phyloP scores from a whole-genome alignment of 2,329 filamentous ascomycete species.

The Cladosporium colombiae region DNA sequence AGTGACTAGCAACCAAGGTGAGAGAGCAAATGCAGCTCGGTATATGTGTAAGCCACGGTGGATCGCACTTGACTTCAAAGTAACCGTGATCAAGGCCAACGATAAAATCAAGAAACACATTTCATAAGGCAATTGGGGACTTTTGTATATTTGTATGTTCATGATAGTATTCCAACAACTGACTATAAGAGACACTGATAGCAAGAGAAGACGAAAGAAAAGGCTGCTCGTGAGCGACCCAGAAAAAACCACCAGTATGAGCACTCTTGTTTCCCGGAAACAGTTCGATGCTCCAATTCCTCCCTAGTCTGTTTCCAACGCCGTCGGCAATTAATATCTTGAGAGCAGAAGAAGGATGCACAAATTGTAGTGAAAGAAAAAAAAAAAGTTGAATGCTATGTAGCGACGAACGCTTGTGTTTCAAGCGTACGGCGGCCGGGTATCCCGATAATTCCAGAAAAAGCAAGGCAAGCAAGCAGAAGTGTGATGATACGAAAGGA shows the following conservation, averaged over 20 bases:
- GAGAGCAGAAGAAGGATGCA: not conserved
- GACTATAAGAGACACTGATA: not conserved
- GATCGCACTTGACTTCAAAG: too few species aligned
- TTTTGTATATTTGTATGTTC: not conserved
- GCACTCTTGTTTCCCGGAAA: not conserved
- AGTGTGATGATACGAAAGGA: not conserved
- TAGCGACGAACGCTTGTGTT: slow-evolving; percentile 1
- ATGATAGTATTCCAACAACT: not conserved
- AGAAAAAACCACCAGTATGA: not conserved
- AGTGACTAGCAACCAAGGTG: too few species aligned
- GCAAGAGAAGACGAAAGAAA: not conserved
- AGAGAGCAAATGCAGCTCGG: too few species aligned
- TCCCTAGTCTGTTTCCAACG: not conserved
- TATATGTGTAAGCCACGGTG: too few species aligned
- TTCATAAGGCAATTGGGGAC: not conserved
- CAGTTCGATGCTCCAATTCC: not conserved
- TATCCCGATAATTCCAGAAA: not conserved
- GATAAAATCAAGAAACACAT: not conserved
- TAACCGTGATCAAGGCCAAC: not conserved
- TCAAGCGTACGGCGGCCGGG: not conserved
- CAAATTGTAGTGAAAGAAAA: not conserved
- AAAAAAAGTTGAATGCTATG: not conserved
- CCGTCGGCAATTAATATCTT: not conserved
- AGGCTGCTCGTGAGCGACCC: not conserved
- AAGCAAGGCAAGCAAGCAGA: not conserved